Base-by-base conservation (phyloP, 305 asterid genomes). In the Fraxinus albicans region DNA sequence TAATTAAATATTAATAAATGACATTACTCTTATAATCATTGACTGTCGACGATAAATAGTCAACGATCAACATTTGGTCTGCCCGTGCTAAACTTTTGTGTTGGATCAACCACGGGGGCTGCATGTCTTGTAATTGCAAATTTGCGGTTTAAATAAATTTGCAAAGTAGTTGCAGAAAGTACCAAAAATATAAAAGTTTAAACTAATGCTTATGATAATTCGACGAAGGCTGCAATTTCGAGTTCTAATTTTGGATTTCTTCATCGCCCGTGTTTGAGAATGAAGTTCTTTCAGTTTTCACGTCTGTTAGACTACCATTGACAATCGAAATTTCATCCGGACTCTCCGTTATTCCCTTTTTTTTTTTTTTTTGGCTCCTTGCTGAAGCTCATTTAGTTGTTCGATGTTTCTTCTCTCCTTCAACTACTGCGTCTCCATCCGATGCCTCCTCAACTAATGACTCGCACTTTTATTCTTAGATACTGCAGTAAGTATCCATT, bases 381-480 rank as follows among this genome's bases (percentile, higher is more conserved):
- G 94, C 33, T 63, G 95, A 80, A 80, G 92, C 88, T 63, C 90
- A 89, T 81, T 89, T 92, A 33, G 91, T 78, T 31, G 88, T 88
- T 87, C 73, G 81, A 33, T 85, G 86, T 42, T 83, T 73, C 90
- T 84, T 92, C 81, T 93, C 90, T 50, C 87, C 93, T 38, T 81
- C 86, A 79, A 34, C 83, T 69, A 21, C 90, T 25, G 73, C 86
- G 85, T 88, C 93, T 84, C 87, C 95, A 78, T 84, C 92, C 5
- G 90, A 83, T 63, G 55, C 89, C 81, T 88, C 92, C 86, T 84
- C 85, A 82, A 86, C 74, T 80, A 87, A 85, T 29, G 88, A 87
- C 60, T 81, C 4, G 77, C 19, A 78, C 50, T 8, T 85, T 90
- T 88, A 38, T 86, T 83, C 82, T 83, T 88, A 3, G 95, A 87